Conservation (phyloP, 768 basidiomycete species). For the Asterophora lycoperdoides region DNA sequence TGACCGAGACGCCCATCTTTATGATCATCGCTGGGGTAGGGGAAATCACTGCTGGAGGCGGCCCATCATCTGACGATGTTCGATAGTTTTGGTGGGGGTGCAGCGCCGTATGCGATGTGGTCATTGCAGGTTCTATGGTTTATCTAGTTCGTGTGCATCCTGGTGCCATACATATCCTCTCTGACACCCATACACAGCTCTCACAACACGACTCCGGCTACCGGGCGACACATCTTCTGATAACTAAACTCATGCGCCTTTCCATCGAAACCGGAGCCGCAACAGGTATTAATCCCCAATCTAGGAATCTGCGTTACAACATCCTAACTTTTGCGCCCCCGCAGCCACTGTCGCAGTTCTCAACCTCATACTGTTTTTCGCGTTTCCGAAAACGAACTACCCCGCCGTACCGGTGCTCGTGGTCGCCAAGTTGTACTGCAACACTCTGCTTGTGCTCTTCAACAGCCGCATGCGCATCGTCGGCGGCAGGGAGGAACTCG, state of each 20-base stretch:
- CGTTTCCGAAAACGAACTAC: slow-evolving; percentile 22
- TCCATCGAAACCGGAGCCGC: slow-evolving; percentile 26
- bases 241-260: slow-evolving; percentile 22
- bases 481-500: slow-evolving; percentile 16
- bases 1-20: slow-evolving; percentile 15
- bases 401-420: slow-evolving; percentile 22
- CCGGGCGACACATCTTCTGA: slow-evolving; percentile 19
- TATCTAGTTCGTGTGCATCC: slow-evolving; percentile 20
- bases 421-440: slow-evolving; percentile 28
- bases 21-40: slow-evolving; percentile 18
- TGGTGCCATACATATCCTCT: too few relatives aligned
- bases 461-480: slow-evolving; percentile 25
- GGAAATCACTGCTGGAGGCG: background rate
- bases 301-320: background rate
- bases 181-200: slow-evolving; percentile 10
- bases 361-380: slow-evolving; percentile 24
- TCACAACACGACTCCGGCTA: slow-evolving; percentile 21
- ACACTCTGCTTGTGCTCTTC: slow-evolving; percentile 26
- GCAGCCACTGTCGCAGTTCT: slow-evolving; percentile 24
- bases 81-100: slow-evolving; percentile 22
- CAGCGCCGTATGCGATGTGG: slow-evolving; percentile 24
- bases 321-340: background rate
- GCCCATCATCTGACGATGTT: background rate
- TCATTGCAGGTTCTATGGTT: slow-evolving; percentile 24
- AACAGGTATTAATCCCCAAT: slow-evolving; percentile 18